These are phyloP conservation scores for Phytophthora tentaculata DNA, from an alignment of 352 stramenopile species.

Conservation along the genomic window DNA sequence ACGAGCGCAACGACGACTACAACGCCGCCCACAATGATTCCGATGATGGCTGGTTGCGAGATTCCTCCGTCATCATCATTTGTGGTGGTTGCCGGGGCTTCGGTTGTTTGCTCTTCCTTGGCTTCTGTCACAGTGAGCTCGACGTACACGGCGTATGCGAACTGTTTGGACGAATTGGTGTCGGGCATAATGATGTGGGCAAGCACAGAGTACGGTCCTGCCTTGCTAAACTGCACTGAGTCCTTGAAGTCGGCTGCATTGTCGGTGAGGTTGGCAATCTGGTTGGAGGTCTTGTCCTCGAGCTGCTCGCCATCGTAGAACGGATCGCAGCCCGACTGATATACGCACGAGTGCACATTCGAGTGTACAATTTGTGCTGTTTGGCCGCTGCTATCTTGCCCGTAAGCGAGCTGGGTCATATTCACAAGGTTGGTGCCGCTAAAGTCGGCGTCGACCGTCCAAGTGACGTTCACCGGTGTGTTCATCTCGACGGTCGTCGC, in stretches of 20 bases:
- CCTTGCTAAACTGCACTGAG: slow-evolving; percentile 41
- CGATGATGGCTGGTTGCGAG: slow-evolving; percentile 55
- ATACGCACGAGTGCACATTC: slow-evolving; percentile 67
- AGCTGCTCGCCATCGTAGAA: slow-evolving; percentile 58
- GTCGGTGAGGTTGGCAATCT: slow-evolving; percentile 65
- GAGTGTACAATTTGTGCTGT: slow-evolving; percentile 71
- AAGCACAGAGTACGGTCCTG: slow-evolving; percentile 54
- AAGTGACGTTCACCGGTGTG: slow-evolving; percentile 52
- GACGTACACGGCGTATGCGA: slow-evolving; percentile 57
- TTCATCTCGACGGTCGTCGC: slow-evolving; percentile 37
- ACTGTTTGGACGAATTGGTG: slow-evolving; percentile 51
- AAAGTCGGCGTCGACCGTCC: slow-evolving; percentile 59
- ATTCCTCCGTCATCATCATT: slow-evolving; percentile 34
- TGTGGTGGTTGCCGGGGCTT: slow-evolving; percentile 24
- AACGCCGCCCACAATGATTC: slow-evolving; percentile 64
- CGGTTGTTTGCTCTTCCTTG: slow-evolving; percentile 23
- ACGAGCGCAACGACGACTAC: slow-evolving; percentile 54
- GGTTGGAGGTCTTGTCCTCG: slow-evolving; percentile 60
- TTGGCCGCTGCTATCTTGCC: slow-evolving; percentile 34
- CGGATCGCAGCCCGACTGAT: slow-evolving; percentile 56
- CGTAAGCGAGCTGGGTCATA: slow-evolving; percentile 56
- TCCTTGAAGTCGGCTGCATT: slow-evolving; percentile 47
- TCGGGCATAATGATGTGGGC: slow-evolving; percentile 68
- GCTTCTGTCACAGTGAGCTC: slow-evolving; percentile 46
- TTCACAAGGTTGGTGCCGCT: slow-evolving; percentile 47